Base-by-base conservation (phyloP, 2,329 filamentous ascomycete genomes). In the Xylariaceae sp. region DNA sequence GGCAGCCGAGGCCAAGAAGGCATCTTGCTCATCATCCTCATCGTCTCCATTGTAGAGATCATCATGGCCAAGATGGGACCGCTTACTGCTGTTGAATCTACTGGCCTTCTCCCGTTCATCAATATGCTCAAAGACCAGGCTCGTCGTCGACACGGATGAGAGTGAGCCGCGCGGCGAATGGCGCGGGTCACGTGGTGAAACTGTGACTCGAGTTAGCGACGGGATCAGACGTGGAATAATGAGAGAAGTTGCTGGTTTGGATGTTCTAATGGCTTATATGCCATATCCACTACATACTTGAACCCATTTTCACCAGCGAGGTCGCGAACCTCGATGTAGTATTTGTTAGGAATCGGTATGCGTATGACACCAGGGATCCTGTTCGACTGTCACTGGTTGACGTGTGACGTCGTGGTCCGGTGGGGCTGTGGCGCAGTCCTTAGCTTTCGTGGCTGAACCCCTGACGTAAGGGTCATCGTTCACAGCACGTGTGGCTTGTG, bases 91-190 rank as follows among this genome's bases (percentile, higher is more conserved):
- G 58, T 42, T 47, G n/a, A 53, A 56, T n/a, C 44, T 23, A n/a
- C 63, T 65, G 58, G 70, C 66, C 11, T 72, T 78, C 71, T 77
- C 73, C 50, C 75, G 73, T 70, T 89, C 86, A 67, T 84, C 82
- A 65, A 93, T 81, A 63, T 88, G 85, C 65, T 94, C 89, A 71
- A 94, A 89, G 56, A 94, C 84, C 11, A 94, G 80, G 67, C 90
- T 93, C 3, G 88, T 92, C 9, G 90, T 93, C 39, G 90, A 94
- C n/a, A 86, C 86, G 47, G 88, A 88, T n/a, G 88, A 90, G 51
- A 83, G 73, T 2, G 89, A 90, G 62, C 81, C 82, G 68, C 75
- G 75, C 56, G 83, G 73, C 2, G 89, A 90, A 62, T 81, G 82
- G 68, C 75, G 75, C 56, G 83, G 84, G 61, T 72, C 72, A 63